Percentiles rank a stretch among this genome's conserved stretches.
phyloP scores from a whole-genome alignment of 1,284 basidiomycete species.

The Cryptococcus sp. region DNA sequence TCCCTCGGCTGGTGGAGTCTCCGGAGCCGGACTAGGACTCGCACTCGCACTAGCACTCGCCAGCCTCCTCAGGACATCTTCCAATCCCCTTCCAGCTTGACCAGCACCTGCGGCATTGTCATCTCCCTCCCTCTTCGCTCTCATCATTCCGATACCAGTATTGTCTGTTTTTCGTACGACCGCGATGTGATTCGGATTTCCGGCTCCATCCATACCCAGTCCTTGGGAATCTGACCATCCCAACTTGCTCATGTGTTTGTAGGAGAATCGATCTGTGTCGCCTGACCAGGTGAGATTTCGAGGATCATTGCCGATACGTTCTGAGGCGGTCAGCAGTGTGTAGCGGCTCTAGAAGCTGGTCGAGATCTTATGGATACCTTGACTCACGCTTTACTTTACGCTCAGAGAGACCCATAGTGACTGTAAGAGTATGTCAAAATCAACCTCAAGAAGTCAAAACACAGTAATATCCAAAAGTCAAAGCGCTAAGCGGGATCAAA shows the following conservation, averaged over 20 bases:
- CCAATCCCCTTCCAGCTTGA: slow-evolving; percentile 43
- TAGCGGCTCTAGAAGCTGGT: background rate
- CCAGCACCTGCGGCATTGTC: slow-evolving; percentile 41
- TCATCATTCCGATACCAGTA: slow-evolving; percentile 45
- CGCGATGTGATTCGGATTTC: slow-evolving; percentile 47
- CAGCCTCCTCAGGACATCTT: slow-evolving; percentile 42
- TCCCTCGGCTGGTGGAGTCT: slow-evolving; percentile 6
- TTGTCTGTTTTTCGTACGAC: slow-evolving; percentile 46
- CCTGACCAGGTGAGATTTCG: slow-evolving; percentile 48
- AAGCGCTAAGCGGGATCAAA: slow-evolving; percentile 14
- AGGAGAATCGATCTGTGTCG: slow-evolving; percentile 46
- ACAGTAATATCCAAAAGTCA: background rate
- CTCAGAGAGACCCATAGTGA: slow-evolving; percentile 45
- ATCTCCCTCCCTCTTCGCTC: slow-evolving; percentile 44
- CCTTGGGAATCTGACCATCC: slow-evolving; percentile 45
- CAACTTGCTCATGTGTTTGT: slow-evolving; percentile 46
- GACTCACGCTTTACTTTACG: slow-evolving; percentile 46
- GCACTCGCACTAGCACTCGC: slow-evolving; percentile 23
- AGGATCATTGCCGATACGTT: slow-evolving; percentile 47
- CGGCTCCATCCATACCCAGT: slow-evolving; percentile 31
- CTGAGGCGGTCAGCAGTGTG: slow-evolving; percentile 13
- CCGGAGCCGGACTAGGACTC: slow-evolving; percentile 20
- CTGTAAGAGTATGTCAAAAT: background rate
- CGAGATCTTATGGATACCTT: background rate
- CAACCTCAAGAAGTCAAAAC: background rate